phyloP scores from a whole-genome alignment of 2,329 filamentous ascomycete genomes.

The Exophiala oligosperma region DNA sequence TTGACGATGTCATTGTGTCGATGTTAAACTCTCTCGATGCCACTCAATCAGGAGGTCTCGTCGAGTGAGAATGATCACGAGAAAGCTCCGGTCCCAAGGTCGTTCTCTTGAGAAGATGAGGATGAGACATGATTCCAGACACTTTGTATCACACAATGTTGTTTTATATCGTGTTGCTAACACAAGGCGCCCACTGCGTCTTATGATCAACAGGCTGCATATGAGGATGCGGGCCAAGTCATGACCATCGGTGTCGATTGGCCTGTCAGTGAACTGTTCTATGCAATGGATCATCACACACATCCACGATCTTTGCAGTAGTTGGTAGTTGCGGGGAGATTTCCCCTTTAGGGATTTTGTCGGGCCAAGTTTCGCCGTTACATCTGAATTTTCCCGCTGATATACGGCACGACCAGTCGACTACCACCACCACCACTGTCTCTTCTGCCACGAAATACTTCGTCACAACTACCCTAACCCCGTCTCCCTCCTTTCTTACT shows the following conservation, averaged over 20 bases:
- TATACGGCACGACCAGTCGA: background rate
- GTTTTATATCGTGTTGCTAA: too few species aligned
- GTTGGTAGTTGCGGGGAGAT: background rate
- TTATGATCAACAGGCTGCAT: background rate
- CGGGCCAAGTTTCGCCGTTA: conserved; percentile 15
- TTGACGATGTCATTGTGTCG: background rate
- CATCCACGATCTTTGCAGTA: too few species aligned
- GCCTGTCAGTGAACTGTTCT: background rate
- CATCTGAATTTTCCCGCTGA: background rate
- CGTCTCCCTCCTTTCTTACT: too few species aligned
- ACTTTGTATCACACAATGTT: background rate
- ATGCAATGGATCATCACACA: too few species aligned
- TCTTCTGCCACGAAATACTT: background rate
- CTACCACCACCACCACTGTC: background rate
- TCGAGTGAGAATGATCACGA: too few species aligned
- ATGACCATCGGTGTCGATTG: background rate
- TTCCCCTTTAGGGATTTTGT: background rate
- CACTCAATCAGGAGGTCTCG: too few species aligned
- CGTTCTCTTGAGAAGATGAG: too few species aligned
- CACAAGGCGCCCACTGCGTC: background rate
- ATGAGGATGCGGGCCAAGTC: background rate
- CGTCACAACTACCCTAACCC: too few species aligned
- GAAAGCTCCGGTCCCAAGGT: too few species aligned
- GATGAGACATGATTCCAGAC: too few species aligned
- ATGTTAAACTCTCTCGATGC: background rate